A percentile compares a stretch with the other conserved stretches of the same genome.
phyloP scores from a whole-genome alignment of 2,329 filamentous ascomycete species.

The Hymenoscyphus fraxineus region DNA sequence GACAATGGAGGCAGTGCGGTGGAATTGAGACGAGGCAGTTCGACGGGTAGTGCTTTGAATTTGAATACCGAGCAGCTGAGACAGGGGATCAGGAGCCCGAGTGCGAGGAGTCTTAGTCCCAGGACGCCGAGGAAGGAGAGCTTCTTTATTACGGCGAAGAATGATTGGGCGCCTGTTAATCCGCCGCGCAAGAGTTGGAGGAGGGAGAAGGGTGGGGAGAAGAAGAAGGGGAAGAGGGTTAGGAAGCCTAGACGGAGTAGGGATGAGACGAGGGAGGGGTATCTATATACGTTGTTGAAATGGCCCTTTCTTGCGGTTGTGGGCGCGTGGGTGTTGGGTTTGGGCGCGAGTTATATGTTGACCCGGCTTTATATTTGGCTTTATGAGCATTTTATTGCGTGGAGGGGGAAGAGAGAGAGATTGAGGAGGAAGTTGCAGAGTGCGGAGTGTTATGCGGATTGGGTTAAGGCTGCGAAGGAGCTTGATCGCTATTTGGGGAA shows the following conservation, averaged over 20 bases:
- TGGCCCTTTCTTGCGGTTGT: conserved; percentile 86
- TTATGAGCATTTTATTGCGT: conserved; percentile 89
- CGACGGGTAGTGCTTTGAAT: neutral
- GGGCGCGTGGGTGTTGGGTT: conserved; percentile 71
- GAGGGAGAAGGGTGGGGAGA: conserved; percentile 32
- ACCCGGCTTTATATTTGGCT: conserved; percentile 86
- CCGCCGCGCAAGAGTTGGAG: conserved; percentile 26
- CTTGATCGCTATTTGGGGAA: conserved; percentile 81
- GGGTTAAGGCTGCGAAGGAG: conserved; percentile 74
- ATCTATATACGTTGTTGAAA: conserved; percentile 83
- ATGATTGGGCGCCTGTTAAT: conserved; percentile 91
- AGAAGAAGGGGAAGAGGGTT: conserved; percentile 38
- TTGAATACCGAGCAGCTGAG: neutral
- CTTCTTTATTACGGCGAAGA: conserved; percentile 78
- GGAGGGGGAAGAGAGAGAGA: conserved; percentile 73
- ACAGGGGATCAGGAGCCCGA: neutral
- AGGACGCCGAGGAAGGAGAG: conserved; percentile 20
- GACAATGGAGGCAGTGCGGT: neutral
- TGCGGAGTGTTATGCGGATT: conserved; percentile 74
- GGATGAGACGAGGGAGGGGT: conserved; percentile 93
- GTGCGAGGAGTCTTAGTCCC: neutral
- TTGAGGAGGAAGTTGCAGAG: conserved; percentile 68
- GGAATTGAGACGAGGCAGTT: neutral
- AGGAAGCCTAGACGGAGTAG: conserved; percentile 49
- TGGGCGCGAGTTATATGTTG: conserved; percentile 70